Percentiles rank a stretch among this genome's conserved stretches.
phyloP scores from a whole-genome alignment of 768 basidiomycete genomes.

The Tylopilus balloui region DNA sequence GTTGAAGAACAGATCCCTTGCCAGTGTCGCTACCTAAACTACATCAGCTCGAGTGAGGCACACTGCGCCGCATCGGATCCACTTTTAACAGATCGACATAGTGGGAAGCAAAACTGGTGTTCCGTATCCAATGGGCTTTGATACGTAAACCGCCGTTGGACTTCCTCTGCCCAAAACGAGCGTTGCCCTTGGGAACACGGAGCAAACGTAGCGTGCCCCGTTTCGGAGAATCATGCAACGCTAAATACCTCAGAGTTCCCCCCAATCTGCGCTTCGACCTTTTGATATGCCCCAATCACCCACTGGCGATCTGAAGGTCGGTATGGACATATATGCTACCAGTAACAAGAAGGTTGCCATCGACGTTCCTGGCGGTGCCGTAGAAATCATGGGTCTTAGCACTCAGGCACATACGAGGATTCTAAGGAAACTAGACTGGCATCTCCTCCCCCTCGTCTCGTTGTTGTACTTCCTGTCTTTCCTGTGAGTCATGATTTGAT shows the following conservation, averaged over 20 bases:
- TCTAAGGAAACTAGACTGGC: constrained; percentile 20
- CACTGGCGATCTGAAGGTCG: background rate
- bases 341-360: constrained; percentile 5
- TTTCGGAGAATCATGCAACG: background rate
- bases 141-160: constrained; percentile 3
- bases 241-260: constrained; percentile 2
- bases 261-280: background rate
- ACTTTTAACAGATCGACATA: background rate
- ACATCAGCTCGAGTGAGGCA: no score
- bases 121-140: background rate
- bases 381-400: background rate
- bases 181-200: background rate
- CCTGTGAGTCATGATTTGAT: constrained; percentile 9
- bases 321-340: background rate
- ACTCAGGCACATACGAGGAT: constrained; percentile 3
- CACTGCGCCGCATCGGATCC: background rate
- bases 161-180: background rate
- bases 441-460: constrained; percentile 16
- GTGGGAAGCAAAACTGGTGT: background rate
- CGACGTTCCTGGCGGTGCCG: background rate
- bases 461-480: constrained; percentile 16
- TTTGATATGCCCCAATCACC: constrained; percentile 4
- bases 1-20: no score
- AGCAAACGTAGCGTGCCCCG: background rate
- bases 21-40: no score